phyloP scores from a whole-genome alignment of 192 early-diverging fungal genomes.

The Phlyctochytrium planicorne region DNA sequence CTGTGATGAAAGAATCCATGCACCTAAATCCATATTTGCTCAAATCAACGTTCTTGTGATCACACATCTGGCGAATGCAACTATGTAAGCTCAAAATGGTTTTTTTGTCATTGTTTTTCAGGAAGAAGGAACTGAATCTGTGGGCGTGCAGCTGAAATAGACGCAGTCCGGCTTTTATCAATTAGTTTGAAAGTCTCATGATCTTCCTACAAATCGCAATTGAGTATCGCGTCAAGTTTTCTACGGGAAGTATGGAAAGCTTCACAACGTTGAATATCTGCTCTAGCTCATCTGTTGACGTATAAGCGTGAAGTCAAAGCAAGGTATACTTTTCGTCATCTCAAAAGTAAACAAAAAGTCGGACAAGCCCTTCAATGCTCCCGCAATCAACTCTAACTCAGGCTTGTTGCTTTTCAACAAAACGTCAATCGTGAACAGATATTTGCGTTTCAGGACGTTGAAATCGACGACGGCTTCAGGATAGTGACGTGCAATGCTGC shows the following conservation, averaged over 20 bases:
- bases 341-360: slow-evolving; percentile 27
- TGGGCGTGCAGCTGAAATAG: slow-evolving; percentile 17
- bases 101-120: slow-evolving; percentile 15
- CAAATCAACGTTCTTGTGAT: slow-evolving; percentile 16
- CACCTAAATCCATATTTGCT: slow-evolving; percentile 15
- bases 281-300: not conserved
- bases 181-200: slow-evolving; percentile 5
- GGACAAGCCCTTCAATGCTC: slow-evolving; percentile 31
- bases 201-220: slow-evolving; percentile 21
- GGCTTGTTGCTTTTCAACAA: slow-evolving; percentile 25
- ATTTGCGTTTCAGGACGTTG: slow-evolving; percentile 18
- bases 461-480: slow-evolving; percentile 18
- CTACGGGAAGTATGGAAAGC: slow-evolving; percentile 25
- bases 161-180: slow-evolving; percentile 15
- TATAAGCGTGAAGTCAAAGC: slow-evolving; percentile 7
- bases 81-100: slow-evolving; percentile 10
- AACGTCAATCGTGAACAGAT: slow-evolving; percentile 16
- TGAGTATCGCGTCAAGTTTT: slow-evolving; percentile 34
- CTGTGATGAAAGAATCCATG: slow-evolving; percentile 22
- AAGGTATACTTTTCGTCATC: slow-evolving; percentile 10
- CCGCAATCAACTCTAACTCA: slow-evolving; percentile 31
- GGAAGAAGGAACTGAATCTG: not conserved
- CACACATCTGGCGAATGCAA: slow-evolving; percentile 20
- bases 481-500: slow-evolving; percentile 24
- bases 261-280: slow-evolving; percentile 5